Conservation (phyloP, 2,329 filamentous ascomycete genomes). For the Hypoxylon sp. region DNA sequence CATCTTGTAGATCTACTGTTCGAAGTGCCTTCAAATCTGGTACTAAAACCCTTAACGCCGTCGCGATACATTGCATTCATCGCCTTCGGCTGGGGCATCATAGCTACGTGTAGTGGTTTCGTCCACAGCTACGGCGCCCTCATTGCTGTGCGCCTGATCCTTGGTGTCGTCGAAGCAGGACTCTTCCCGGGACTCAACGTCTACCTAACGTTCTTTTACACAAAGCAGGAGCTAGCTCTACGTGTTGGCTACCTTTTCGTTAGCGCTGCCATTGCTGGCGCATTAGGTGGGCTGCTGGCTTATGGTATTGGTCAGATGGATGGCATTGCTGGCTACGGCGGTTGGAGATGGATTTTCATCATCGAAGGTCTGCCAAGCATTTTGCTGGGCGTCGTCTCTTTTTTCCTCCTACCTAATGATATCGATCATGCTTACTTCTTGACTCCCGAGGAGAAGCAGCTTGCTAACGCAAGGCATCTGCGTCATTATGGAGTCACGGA, state of each 20-base stretch:
- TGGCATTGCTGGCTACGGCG: conserved; percentile 72
- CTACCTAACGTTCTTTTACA: conserved; percentile 80
- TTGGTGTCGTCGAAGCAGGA: conserved; percentile 69
- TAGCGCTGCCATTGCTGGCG: conserved; percentile 78
- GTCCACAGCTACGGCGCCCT: conserved; percentile 75
- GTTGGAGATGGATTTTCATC: conserved; percentile 82
- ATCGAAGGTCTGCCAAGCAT: conserved; percentile 65
- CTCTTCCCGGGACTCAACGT: conserved; percentile 52
- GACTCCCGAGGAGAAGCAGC: conserved; percentile 67
- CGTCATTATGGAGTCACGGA: conserved; percentile 64
- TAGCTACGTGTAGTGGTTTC: conserved; percentile 79
- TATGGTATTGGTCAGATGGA: conserved; percentile 82
- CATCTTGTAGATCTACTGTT: conserved; percentile 62
- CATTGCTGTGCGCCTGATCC: conserved; percentile 76
- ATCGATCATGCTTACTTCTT: conserved; percentile 74
- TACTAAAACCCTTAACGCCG: conserved; percentile 74
- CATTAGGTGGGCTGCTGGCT: conserved; percentile 79
- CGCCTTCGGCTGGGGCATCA: conserved; percentile 74
- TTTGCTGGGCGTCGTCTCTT: conserved; percentile 68
- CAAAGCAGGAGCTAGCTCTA: conserved; percentile 78
- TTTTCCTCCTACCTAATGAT: conserved; percentile 72
- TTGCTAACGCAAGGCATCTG: conserved; percentile 59
- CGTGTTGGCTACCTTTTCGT: conserved; percentile 82
- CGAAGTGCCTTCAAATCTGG: conserved; percentile 75
- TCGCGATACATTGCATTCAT: conserved; percentile 76